Base-by-base conservation (phyloP, 306 rosid species). In the Cicer cuneatum region DNA sequence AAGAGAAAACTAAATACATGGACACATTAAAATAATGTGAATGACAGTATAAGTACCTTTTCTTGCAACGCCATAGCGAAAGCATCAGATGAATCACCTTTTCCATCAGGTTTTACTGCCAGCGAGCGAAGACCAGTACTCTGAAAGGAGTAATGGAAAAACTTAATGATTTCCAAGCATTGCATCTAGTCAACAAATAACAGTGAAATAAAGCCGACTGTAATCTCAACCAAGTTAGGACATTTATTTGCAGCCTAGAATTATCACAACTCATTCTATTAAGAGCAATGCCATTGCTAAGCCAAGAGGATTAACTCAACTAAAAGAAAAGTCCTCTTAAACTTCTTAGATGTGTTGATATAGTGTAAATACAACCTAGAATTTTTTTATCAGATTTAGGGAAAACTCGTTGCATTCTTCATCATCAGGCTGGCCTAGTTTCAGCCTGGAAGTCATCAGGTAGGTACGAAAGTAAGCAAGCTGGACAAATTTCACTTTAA, bases 51-150 rank as follows among this genome's bases (percentile, higher is more conserved):
- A n/a, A 69, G 35, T 48, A 94, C 98, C 99, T 94, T 94, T 70
- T 89, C 97, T 66, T 90, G 93, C 87, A 92, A 79, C 1, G 98
- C 99, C 84, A 86, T 82, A 80, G 97, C 90, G 49, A 94, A 88
- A 75, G 75, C 89, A 81, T 83, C 84, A 10, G 95, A 92, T 75
- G 86, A 66, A 77, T 80, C 86, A 29, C 57, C 76, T 59, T 84
- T 83, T 68, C 80, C 80, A 80, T 73, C 81, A 56, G 80, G 81
- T 81, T 73, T 63, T 42, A 45, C 39, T 33, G 82, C 71, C 72
- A 68, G 77, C 51, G 82, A 72, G 69, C 62, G 71, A 77, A 81
- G 67, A 69, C 29, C 71, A 73, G 19, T 13, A 70, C 48, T 78
- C 98, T 91, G 83, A 75, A 78, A 79, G 46, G 41, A 79, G 49